Percentiles rank a stretch among this genome's conserved stretches.
Evolutionary conservation across 176 grass and related monocot species (phyloP).

Genomic region (Olyra latifolia): DNA sequence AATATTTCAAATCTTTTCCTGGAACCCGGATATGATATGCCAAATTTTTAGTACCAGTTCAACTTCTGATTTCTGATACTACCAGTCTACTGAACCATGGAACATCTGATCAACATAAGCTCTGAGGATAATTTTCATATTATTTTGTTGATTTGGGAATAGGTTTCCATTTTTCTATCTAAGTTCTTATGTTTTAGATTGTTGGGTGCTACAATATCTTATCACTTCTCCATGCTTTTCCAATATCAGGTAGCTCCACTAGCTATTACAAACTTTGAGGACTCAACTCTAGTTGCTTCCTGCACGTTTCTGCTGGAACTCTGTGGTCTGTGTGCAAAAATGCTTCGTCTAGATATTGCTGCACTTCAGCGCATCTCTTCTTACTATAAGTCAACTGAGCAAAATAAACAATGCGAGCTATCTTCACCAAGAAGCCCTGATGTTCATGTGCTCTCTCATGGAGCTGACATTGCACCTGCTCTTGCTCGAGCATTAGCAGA

Average conservation of each 20-base stretch:
- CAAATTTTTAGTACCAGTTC: neutral
- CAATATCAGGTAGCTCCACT: slow-evolving; percentile 76
- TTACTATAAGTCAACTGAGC: slow-evolving; percentile 54
- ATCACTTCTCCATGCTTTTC: slow-evolving; percentile 29
- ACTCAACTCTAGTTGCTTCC: slow-evolving; percentile 75
- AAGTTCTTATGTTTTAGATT: slow-evolving; percentile 32
- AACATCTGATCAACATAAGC: slow-evolving; percentile 8
- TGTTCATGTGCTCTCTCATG: slow-evolving; percentile 51
- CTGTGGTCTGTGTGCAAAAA: slow-evolving; percentile 87
- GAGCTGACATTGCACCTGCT: slow-evolving; percentile 53
- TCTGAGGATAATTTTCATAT: neutral
- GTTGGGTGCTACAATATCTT: slow-evolving; percentile 8
- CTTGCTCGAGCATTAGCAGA: slow-evolving; percentile 87
- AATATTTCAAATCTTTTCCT: slow-evolving; percentile 26
- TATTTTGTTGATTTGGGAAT: slow-evolving; percentile 28
- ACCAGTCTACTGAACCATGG: neutral
- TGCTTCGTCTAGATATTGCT: slow-evolving; percentile 93
- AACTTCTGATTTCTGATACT: slow-evolving; percentile 25
- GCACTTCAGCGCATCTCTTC: slow-evolving; percentile 80
- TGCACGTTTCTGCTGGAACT: slow-evolving; percentile 87
- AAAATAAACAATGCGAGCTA: slow-evolving; percentile 50
- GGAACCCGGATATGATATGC: neutral
- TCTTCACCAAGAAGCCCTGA: slow-evolving; percentile 43
- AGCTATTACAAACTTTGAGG: slow-evolving; percentile 87
- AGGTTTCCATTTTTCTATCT: neutral